These are phyloP conservation scores for Coemansia sp. DNA, from an alignment of 192 early-diverging fungal species.

Conservation along the genomic window DNA sequence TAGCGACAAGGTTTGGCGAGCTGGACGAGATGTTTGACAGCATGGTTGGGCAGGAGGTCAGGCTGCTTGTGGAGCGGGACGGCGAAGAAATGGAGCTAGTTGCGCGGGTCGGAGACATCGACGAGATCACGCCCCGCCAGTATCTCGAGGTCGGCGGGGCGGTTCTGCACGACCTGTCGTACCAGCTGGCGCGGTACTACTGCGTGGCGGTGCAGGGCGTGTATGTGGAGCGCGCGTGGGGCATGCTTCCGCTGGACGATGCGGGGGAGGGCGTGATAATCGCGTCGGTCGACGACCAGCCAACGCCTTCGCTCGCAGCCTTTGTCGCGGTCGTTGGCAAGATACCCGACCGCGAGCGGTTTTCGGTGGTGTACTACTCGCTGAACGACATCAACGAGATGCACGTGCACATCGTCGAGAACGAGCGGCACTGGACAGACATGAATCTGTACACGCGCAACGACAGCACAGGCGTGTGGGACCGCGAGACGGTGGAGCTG, in stretches of 20 bases:
- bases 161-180: slow-evolving; percentile 70
- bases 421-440: slow-evolving; percentile 32
- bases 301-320: slow-evolving; percentile 67
- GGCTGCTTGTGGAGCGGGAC: slow-evolving; percentile 58
- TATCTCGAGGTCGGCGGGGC: slow-evolving; percentile 84
- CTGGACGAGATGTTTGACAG: slow-evolving; percentile 63
- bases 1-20: slow-evolving; percentile 65
- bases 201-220: slow-evolving; percentile 73
- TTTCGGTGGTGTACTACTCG: slow-evolving; percentile 67
- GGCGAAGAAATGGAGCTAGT: slow-evolving; percentile 50
- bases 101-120: slow-evolving; percentile 63
- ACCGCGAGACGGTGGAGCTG: slow-evolving; percentile 12
- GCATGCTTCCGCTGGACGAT: slow-evolving; percentile 54
- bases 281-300: slow-evolving; percentile 65
- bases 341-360: slow-evolving; percentile 70
- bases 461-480: slow-evolving; percentile 28
- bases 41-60: slow-evolving; percentile 53
- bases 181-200: slow-evolving; percentile 69
- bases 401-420: slow-evolving; percentile 72
- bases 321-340: slow-evolving; percentile 71
- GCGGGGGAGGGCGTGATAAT: slow-evolving; percentile 60
- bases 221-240: slow-evolving; percentile 66
- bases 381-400: slow-evolving; percentile 78
- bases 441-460: slow-evolving; percentile 31
- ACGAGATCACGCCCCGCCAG: slow-evolving; percentile 74